Evolutionary conservation across 108 stramenopile genomes (phyloP), one percentile per base, ranked within the genome.

Genomic region (Cylindrotheca closterium): DNA sequence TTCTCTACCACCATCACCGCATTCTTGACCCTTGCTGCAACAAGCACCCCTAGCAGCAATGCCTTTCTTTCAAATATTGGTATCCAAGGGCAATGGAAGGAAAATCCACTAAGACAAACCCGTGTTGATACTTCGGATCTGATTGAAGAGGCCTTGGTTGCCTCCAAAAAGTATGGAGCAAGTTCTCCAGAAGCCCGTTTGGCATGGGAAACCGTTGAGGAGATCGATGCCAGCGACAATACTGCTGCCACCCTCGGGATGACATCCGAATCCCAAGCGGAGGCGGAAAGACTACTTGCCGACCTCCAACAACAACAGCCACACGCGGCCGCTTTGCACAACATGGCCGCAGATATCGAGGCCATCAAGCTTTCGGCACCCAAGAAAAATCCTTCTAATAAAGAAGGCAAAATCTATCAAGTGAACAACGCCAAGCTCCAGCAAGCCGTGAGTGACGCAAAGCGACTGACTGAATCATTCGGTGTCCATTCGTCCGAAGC

Each of bases 151-250:
- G 91, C 91, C 52, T 56, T 85, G 45, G 82, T 51, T 18, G 74
- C 79, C 17, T 77, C 77, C 60, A 85, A 87, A 50, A 74, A 76
- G 56, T 82, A 63, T 56, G 87, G 91, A 48, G 51, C 79, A 0
- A 65, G 71, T 12, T 84, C 80, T 17, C 45, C 53, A 12, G 86
- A 92, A 64, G 91, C 91, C 10, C 67, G 74, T 49, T 58, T 88
- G 42, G 83, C 84, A 21, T 92, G 91, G 91, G 91, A 92, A 30
- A 70, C 70, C 25, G 88, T 92, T 7, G 91, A 92, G 60, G 91
- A 92, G 68, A 62, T 92, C 51, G 55, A 81, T 51, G 81, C 91
- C 19, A n/a, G n/a, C n/a, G n/a, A n/a, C n/a, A n/a, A n/a, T n/a
- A n/a, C n/a, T n/a, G n/a, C n/a, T n/a, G n/a, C 54, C 64, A 42